Evolutionary conservation across 2,329 filamentous ascomycete species (phyloP).

Genomic region (Aspergillus jensenii): DNA sequence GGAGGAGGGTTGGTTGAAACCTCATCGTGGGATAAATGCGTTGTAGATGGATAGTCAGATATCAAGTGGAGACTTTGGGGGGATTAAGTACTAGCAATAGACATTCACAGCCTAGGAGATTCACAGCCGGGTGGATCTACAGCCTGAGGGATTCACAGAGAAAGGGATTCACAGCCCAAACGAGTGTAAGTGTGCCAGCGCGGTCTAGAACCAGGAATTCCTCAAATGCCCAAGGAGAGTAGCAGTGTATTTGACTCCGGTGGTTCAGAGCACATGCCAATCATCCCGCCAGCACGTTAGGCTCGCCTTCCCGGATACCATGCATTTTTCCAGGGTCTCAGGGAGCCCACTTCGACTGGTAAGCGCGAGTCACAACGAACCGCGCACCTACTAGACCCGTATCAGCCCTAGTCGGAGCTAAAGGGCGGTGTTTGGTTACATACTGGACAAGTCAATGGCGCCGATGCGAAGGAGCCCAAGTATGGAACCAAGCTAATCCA

Average conservation of each 20-base stretch:
- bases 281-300: background rate
- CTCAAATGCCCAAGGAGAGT: background rate
- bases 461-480: background rate
- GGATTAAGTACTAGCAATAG: background rate
- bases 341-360: background rate
- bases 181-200: slow-evolving; percentile 11
- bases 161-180: background rate
- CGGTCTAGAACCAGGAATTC: background rate
- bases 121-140: too few species aligned
- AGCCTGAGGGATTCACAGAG: too few species aligned
- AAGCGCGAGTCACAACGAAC: background rate
- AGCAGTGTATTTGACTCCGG: background rate
- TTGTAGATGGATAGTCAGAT: background rate
- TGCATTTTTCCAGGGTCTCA: background rate
- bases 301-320: background rate
- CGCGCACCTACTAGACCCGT: background rate
- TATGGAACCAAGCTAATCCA: background rate
- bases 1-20: background rate
- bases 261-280: background rate
- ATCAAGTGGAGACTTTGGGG: background rate
- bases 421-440: background rate
- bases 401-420: background rate
- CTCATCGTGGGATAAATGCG: background rate
- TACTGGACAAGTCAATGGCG: background rate
- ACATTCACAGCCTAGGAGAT: background rate